phyloP scores from a whole-genome alignment of 2,329 filamentous ascomycete species.

The Venturia aucupariae region DNA sequence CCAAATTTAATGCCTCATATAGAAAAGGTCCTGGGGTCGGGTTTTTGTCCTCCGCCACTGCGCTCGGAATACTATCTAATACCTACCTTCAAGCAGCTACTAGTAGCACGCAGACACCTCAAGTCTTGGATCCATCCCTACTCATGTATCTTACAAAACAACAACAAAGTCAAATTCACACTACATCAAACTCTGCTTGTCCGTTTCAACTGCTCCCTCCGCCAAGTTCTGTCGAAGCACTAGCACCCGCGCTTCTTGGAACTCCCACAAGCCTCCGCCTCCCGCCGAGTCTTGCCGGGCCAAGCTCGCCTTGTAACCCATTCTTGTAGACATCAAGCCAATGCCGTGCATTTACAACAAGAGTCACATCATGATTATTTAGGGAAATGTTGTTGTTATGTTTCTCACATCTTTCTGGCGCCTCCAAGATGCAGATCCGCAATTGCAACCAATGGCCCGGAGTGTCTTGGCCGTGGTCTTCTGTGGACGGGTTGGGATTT shows the following conservation, averaged over 20 bases:
- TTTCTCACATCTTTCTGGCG: background rate
- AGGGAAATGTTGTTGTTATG: no score
- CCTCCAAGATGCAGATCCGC: background rate
- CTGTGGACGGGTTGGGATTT: background rate
- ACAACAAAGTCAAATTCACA: background rate
- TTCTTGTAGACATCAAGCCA: background rate
- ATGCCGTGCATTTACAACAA: background rate
- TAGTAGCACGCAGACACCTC: background rate
- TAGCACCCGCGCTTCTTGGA: background rate
- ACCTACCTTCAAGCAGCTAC: background rate
- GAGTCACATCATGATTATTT: background rate
- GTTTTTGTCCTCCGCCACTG: background rate
- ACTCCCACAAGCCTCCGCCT: background rate
- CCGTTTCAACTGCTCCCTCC: background rate
- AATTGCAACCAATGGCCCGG: background rate
- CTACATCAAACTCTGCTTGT: background rate
- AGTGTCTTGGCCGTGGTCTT: background rate
- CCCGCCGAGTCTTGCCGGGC: slow-evolving; percentile 7
- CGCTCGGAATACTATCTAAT: background rate
- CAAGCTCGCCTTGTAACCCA: slow-evolving; percentile 5
- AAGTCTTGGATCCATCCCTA: background rate
- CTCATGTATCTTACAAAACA: background rate
- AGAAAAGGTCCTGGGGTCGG: background rate
- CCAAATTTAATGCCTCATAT: slow-evolving; percentile 2
- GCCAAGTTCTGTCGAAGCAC: background rate